These are phyloP conservation scores for Tuber melanosporum DNA, from an alignment of 495 filamentous ascomycete species.

Conservation along the genomic window DNA sequence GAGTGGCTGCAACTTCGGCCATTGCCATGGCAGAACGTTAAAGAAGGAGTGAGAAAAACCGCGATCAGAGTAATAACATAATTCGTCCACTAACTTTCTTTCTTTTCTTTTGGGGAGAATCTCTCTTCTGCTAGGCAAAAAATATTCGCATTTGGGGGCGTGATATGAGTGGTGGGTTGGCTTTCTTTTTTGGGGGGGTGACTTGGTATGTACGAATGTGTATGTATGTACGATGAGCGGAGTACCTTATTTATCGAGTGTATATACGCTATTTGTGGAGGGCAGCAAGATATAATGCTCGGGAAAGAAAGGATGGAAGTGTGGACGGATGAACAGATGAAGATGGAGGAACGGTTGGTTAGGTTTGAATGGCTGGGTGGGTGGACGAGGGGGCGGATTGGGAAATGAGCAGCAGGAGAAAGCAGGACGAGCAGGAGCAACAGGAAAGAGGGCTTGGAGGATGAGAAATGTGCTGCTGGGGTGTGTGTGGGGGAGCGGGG, in stretches of 20 bases:
- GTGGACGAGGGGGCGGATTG: conserved; percentile 19
- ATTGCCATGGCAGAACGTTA: conserved; percentile 34
- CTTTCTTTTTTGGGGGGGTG: neutral
- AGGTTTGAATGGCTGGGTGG: conserved; percentile 28
- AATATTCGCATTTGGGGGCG: conserved; percentile 27
- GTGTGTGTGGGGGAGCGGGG: neutral
- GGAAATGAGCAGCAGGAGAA: conserved; percentile 12
- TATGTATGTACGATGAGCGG: conserved; percentile 35
- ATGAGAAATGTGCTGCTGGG: conserved; percentile 3
- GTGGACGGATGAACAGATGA: conserved; percentile 11
- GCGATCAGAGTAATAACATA: conserved; percentile 39
- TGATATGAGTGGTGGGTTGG: conserved; percentile 2
- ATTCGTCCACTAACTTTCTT: conserved; percentile 32
- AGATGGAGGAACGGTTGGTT: conserved; percentile 7
- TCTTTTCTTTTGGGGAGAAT: conserved; percentile 18
- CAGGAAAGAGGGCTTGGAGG: conserved; percentile 8
- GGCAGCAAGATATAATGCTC: conserved; percentile 2
- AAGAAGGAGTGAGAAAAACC: conserved; percentile 24
- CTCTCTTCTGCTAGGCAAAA: conserved; percentile 17
- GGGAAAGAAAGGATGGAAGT: neutral
- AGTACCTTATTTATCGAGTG: conserved; percentile 20
- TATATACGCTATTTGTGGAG: conserved; percentile 1
- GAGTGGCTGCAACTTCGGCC: conserved; percentile 42
- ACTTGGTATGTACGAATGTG: conserved; percentile 22
- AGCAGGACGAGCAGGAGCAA: conserved; percentile 15